Base-by-base conservation (phyloP, 371 early-diverging fungal genomes). In the Zychaea mexicana region DNA sequence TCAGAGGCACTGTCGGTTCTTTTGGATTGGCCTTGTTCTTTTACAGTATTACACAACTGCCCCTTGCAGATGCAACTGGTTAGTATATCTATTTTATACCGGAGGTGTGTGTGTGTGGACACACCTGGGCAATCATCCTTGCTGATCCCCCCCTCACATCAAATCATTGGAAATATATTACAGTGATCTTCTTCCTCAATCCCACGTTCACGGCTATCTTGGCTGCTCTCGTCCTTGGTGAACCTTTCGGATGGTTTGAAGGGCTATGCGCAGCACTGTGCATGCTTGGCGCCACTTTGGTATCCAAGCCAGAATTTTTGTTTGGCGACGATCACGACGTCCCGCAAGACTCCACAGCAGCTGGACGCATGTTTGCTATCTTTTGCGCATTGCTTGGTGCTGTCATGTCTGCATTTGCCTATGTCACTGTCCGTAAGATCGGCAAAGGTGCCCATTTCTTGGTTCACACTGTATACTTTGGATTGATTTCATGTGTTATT, bases 381-480 rank as follows among this genome's bases (percentile, higher is more conserved):
- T 54, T 69, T 3, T 83, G 82, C 21, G 84, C 89, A 1, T 64
- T 90, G 19, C 12, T 74, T 1, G 92, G 89, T 45, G 88, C 91
- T 0, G 55, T 87, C 28, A 80, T 86, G 72, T 80, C 83, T 6
- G 85, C 89, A 4, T 65, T 88, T 57, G 91, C 92, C 5, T 92
- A 91, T 66, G 83, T 87, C 22, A 77, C 87, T 3, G 92, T 92
- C 9, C 88, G 93, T 47, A 86, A 86, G 61, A 81, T 92, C 27
- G 92, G 92, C 2, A 82, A 74, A 38, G 72, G 84, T 6, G 74
- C 81, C 0, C 91, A 90, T 62, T 86, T 81, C 32, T 82, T 93
- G 83, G 89, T 89, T 8, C 93, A 92, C 60, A 90, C 90, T 9
- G 82, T 86, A 24, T 91, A 91, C 62, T 89, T 91, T 78, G 93